Base-by-base conservation (phyloP, 805 yeast species). In the Teunomyces lycoperdinae region DNA sequence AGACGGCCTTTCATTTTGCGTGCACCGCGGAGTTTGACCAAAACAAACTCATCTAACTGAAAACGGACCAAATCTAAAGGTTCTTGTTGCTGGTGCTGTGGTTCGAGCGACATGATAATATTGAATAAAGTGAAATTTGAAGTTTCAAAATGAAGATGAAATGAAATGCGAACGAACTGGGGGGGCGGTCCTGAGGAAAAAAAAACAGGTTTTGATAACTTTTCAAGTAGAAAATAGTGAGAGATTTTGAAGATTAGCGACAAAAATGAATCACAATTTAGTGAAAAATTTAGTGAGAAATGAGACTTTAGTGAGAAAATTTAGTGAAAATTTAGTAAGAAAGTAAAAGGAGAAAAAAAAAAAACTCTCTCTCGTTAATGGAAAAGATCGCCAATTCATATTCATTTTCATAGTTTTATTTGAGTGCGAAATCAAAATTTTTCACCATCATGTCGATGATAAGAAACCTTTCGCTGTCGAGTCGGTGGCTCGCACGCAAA, bases 61-160 rank as follows among this genome's bases (percentile, higher is more conserved):
- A 86, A 79, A 57, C 92, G 84, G 55, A 94, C 82, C 58, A 91
- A 77, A 62, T 92, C 97, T 49, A 94, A 79, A n/a, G 99, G 99
- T 57, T 89, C 96, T 36, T 50, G 57, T 48, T 66, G 70, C 27
- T 67, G 63, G 24, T 62, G 64, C 6, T 20, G 24, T 20, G 5
- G 24, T 20, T 20, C 24, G 3, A 73, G 41, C n/a, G 74, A 66
- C 73, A 68, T 70, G 30, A 33, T n/a, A 20, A 8, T 24, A 14
- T 31, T 30, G 46, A 29, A 26, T 14, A 20, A 7, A 26, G 8
- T 7, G 30, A 8, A 16, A 9, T 11, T 28, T 28, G 40, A 35
- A 7, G 27, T 44, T 33, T 10, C 11, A 16, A 29, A 27, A 13
- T 29, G 24, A n/a, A n/a, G 14, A 13, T 8, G 34, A 36, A 16